A percentile compares a stretch with the other conserved stretches of the same genome.
phyloP scores from a whole-genome alignment of 345 rosid genomes.

The Citrus maxima region DNA sequence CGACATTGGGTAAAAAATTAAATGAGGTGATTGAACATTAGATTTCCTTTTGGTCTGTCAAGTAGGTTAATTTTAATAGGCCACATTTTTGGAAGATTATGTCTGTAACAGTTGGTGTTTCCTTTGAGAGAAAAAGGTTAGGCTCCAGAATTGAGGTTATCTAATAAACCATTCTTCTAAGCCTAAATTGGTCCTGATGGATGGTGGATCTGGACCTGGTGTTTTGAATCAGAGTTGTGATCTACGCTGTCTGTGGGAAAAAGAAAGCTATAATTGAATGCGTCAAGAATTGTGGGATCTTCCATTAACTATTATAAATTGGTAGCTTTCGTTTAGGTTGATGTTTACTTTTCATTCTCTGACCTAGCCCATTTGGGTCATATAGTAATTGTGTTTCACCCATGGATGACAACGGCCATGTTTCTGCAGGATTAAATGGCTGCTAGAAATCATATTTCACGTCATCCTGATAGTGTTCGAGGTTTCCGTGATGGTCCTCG shows the following conservation, averaged over 20 bases:
- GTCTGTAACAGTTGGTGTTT: neutral
- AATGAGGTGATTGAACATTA: neutral
- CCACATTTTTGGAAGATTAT: neutral
- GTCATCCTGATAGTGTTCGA: constrained; percentile 10
- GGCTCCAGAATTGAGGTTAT: neutral
- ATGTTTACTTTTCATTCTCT: neutral
- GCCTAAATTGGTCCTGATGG: neutral
- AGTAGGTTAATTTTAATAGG: neutral
- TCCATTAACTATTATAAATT: neutral
- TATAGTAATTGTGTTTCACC: neutral
- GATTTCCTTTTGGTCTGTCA: neutral
- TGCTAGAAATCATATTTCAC: constrained; percentile 15
- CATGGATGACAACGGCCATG: neutral
- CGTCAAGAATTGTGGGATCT: neutral
- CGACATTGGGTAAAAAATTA: neutral
- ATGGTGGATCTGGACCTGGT: neutral
- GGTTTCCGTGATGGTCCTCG: constrained; percentile 16
- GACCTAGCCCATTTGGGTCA: neutral
- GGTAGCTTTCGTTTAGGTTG: neutral
- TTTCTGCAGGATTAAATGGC: constrained; percentile 27
- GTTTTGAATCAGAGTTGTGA: neutral
- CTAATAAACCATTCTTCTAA: neutral
- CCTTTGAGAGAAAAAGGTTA: neutral
- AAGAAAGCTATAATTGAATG: neutral
- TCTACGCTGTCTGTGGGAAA: neutral